Evolutionary conservation across 2,329 filamentous ascomycete species (phyloP).

Genomic region (Paramyrothecium roridum): DNA sequence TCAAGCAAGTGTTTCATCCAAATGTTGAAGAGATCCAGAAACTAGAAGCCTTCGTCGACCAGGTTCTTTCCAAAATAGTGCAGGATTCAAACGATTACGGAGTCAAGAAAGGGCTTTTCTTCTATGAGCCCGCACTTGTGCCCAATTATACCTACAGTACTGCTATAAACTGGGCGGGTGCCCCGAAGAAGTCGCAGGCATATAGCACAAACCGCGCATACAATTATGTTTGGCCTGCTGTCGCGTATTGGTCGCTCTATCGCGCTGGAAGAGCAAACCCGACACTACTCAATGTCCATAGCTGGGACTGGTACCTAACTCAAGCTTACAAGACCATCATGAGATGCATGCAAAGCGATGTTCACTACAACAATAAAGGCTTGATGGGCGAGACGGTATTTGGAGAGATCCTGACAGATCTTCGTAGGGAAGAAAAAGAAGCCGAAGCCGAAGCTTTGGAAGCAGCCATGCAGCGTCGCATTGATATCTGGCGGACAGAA

Average conservation of each 20-base stretch:
- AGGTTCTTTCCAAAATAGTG: slow-evolving; percentile 46
- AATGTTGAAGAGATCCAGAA: slow-evolving; percentile 43
- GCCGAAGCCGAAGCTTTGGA: slow-evolving; percentile 36
- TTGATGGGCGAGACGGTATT: slow-evolving; percentile 60
- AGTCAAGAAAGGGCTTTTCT: slow-evolving; percentile 55
- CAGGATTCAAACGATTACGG: slow-evolving; percentile 39
- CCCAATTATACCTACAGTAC: slow-evolving; percentile 41
- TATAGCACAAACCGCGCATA: slow-evolving; percentile 50
- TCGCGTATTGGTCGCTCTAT: slow-evolving; percentile 56
- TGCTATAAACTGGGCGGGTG: slow-evolving; percentile 42
- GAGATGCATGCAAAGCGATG: slow-evolving; percentile 31
- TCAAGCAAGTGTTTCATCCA: slow-evolving; percentile 53
- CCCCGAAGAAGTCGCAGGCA: slow-evolving; percentile 40
- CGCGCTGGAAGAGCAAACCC: slow-evolving; percentile 49
- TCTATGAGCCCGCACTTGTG: slow-evolving; percentile 44
- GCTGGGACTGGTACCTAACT: slow-evolving; percentile 53
- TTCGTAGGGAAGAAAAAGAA: slow-evolving; percentile 42
- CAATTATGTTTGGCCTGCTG: slow-evolving; percentile 55
- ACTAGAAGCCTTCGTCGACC: slow-evolving; percentile 51
- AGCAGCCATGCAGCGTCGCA: slow-evolving; percentile 44
- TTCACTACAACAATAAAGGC: slow-evolving; percentile 42
- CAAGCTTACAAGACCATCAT: slow-evolving; percentile 51
- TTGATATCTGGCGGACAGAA: slow-evolving; percentile 44
- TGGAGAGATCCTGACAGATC: slow-evolving; percentile 47
- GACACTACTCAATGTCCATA: slow-evolving; percentile 28